These are phyloP conservation scores for Blastobotrys parvus DNA, from an alignment of 805 yeast genomes.

Conservation along the genomic window DNA sequence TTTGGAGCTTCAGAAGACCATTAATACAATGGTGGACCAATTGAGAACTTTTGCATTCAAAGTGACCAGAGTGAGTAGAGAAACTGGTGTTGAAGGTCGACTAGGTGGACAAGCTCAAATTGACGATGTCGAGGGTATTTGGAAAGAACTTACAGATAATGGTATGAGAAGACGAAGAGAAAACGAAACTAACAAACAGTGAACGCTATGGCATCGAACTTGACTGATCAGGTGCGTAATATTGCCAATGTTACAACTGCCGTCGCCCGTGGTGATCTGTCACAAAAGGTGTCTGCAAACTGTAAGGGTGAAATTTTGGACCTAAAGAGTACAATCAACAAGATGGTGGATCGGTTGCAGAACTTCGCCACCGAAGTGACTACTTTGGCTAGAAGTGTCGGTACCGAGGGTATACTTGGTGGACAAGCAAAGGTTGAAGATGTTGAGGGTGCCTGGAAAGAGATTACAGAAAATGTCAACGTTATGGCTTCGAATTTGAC, in stretches of 20 bases:
- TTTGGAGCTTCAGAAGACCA: constrained; percentile 74
- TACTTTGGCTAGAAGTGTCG: constrained; percentile 78
- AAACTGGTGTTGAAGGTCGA: constrained; percentile 84
- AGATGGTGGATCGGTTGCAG: constrained; percentile 79
- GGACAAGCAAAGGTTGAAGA: constrained; percentile 79
- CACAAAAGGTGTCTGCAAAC: constrained; percentile 78
- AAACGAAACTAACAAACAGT: constrained; percentile 23
- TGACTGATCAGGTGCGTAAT: constrained; percentile 81
- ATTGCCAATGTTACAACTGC: constrained; percentile 85
- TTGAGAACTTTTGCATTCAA: constrained; percentile 76
- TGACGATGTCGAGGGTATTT: constrained; percentile 73
- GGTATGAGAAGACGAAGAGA: constrained; percentile 21
- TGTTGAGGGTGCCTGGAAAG: constrained; percentile 83
- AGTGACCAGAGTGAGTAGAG: constrained; percentile 79
- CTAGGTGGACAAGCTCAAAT: constrained; percentile 83
- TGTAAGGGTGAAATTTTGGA: constrained; percentile 76
- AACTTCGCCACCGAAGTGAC: constrained; percentile 80
- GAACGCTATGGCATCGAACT: constrained; percentile 82
- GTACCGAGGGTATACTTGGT: constrained; percentile 81
- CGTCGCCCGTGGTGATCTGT: constrained; percentile 74
- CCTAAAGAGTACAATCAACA: constrained; percentile 75
- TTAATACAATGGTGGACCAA: constrained; percentile 84
- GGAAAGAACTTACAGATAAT: constrained; percentile 82
- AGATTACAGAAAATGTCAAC: constrained; percentile 74
- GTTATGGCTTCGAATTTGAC: constrained; percentile 84